Evolutionary conservation across 306 rosid genomes (phyloP).

Genomic region (Urtica urens): DNA sequence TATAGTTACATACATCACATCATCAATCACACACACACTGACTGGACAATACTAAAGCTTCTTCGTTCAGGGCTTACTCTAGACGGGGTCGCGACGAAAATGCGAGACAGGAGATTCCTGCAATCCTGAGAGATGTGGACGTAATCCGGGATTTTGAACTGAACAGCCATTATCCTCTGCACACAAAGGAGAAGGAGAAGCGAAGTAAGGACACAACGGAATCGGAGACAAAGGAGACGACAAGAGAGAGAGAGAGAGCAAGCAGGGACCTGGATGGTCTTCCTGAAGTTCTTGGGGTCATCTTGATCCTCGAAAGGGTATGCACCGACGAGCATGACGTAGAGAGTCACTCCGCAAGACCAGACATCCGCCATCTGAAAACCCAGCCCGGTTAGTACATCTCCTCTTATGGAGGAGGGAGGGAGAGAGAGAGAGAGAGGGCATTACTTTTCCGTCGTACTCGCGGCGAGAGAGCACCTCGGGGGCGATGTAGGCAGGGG

Average conservation of each 20-base stretch:
- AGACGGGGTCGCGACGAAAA: slow-evolving; percentile 58
- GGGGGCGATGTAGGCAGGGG: slow-evolving; percentile 57
- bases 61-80: slow-evolving; percentile 43
- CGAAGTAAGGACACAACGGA: not conserved
- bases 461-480: slow-evolving; percentile 46
- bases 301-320: slow-evolving; percentile 78
- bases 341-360: slow-evolving; percentile 79
- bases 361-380: slow-evolving; percentile 67
- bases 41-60: too few relatives aligned
- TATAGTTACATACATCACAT: too few relatives aligned
- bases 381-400: too few relatives aligned
- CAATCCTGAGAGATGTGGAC: slow-evolving; percentile 84
- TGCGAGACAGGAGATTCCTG: slow-evolving; percentile 61
- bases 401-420: too few relatives aligned
- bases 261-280: slow-evolving; percentile 50
- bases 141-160: slow-evolving; percentile 81
- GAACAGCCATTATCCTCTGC: slow-evolving; percentile 81
- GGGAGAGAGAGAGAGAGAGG: not conserved
- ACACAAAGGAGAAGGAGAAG: not conserved
- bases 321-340: slow-evolving; percentile 74
- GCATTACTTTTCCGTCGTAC: slow-evolving; percentile 36
- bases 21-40: too few relatives aligned
- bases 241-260: not conserved
- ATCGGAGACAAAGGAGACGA: not conserved
- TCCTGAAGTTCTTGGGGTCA: slow-evolving; percentile 64